Conservation (phyloP, 345 rosid genomes). For the Moricandia arvensis region DNA sequence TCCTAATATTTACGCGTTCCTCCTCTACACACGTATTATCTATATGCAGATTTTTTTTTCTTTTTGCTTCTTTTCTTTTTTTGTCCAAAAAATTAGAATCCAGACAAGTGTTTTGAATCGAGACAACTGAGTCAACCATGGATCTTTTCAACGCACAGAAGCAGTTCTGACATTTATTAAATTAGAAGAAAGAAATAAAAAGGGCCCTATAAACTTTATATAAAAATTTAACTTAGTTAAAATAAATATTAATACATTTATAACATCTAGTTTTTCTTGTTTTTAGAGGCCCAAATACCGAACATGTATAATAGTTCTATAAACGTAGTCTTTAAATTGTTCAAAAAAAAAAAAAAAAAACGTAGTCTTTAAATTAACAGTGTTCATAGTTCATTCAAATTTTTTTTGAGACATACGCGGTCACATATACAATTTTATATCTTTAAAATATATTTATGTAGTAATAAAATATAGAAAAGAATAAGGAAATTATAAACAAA, state of each 20-base stretch:
- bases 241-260: neutral
- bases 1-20: neutral
- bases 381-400: no score
- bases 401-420: no score
- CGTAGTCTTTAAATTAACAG: neutral
- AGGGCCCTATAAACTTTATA: neutral
- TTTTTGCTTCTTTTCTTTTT: neutral
- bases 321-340: no score
- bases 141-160: neutral
- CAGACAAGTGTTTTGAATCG: neutral
- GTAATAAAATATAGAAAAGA: no score
- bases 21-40: conserved; percentile 10
- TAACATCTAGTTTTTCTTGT: neutral
- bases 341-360: no score
- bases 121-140: neutral
- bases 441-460: no score
- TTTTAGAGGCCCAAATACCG: neutral
- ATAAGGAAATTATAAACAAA: no score
- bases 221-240: neutral
- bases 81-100: neutral
- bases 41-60: neutral
- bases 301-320: neutral
- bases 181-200: neutral
- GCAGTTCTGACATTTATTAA: neutral
- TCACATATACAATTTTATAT: no score